Evolutionary conservation across 768 basidiomycete species (phyloP), one percentile per base, ranked within the genome.

Genomic region (Russula brevipes): DNA sequence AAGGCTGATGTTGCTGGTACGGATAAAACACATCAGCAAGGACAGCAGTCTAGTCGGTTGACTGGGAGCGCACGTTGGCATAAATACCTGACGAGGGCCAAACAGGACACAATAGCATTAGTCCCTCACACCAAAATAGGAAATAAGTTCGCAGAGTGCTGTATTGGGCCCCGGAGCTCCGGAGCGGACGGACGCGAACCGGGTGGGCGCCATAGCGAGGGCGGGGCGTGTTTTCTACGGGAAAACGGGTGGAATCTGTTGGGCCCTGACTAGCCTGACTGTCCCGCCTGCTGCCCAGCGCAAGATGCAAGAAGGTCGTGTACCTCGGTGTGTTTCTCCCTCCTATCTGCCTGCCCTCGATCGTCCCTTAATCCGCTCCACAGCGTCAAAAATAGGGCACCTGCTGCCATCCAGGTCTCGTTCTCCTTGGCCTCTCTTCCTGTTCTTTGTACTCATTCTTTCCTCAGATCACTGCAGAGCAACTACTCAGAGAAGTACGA

Each of bases 321-420:
- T 88, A 51, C 89, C 89, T 54, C 82, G 86, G 88, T 89, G 72
- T 31, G 72, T 69, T 39, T 10, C 61, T 31, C 44, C 4, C 14
- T 31, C 36, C 31, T 38, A 6, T 14, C 39, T 41, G 2, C 14
- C 12, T 17, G 14, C 5, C 7, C 12, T 54, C 44, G 42, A 55
- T 56, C 41, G 33, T 65, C 35, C 39, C 52, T 63, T 39, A 35
- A 53, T 58, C n/a, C 10, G 31, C 31, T n/a, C 59, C 16, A 54
- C 60, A 91, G 90, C 61, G 94, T 98, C 67, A 95, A 96, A 82
- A 98, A 98, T 76, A 83, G 96, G 56, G 96, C 96, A 17, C 89
- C 96, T 45, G 96, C 96, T 54, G 89, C 93, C 63, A 81, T 98
- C 64, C 94, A 96, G 76, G 93, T 91, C 56, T 66, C 83, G 73